Conservation (phyloP, 2,329 filamentous ascomycete genomes). For the Talaromyces sp. region DNA sequence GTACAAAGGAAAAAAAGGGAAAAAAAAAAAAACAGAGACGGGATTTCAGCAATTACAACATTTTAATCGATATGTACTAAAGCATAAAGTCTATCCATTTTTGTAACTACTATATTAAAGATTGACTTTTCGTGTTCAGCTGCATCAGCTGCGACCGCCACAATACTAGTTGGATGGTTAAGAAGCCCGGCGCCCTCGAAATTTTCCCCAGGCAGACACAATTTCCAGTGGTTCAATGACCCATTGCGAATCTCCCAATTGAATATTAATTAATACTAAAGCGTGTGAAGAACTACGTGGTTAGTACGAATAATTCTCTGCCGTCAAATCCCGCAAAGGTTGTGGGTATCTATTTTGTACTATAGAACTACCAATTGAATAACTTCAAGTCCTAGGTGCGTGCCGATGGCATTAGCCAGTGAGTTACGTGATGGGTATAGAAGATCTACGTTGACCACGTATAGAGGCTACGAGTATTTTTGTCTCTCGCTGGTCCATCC, state of each 20-base stretch:
- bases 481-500: conserved; percentile 44
- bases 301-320: no score
- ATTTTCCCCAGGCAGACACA: not conserved
- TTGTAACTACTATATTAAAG: not conserved
- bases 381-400: no score
- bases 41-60: not conserved
- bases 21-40: no score
- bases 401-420: no score
- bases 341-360: not conserved
- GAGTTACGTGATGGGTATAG: no score
- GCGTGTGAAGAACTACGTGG: no score
- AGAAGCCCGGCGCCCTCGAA: not conserved
- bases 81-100: not conserved
- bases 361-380: not conserved
- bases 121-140: not conserved
- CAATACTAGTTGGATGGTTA: not conserved
- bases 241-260: no score
- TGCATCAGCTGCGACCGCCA: not conserved
- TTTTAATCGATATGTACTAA: not conserved
- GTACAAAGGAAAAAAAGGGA: not conserved
- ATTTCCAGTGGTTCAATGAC: not conserved
- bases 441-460: not conserved
- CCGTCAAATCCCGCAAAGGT: not conserved
- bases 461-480: conserved; percentile 31
- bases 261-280: no score